Base-by-base conservation (phyloP, 768 basidiomycete genomes). In the Russula virescens region DNA sequence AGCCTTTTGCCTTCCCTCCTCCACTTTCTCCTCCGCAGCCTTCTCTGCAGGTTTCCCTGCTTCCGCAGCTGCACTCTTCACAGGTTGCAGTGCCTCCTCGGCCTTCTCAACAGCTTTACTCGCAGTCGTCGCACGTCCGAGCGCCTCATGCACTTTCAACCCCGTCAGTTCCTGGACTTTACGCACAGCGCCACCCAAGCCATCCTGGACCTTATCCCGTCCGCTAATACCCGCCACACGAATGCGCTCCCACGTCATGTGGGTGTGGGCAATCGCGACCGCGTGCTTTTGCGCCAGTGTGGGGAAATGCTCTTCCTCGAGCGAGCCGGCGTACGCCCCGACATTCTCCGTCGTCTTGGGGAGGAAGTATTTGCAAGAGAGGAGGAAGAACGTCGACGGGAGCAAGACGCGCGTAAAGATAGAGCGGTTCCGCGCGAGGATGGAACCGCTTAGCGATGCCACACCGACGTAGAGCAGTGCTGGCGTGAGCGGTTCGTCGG, bases 381-480 rank as follows among this genome's bases (percentile, higher is more conserved):
- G 71, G 60, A 88, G 58, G 67, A 94, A 75, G 72, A 94, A 82
- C 25, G 83, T 63, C 0, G 95, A 89, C 0, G 96, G 96, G 16
- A 94, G 80, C 49, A 88, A 64, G 55, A 88, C 68, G 21, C 96
- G 88, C 6, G 84, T 75, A 35, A 85, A 79, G 58, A 94, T 75
- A 56, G 77, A 71, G 65, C 94, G 86, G 67, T 88, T 89, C 47
- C 94, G 87, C 0, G 89, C 84, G 60, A 98, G 68, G 68, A 98
- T 87, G 60, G 94, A 94, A 1, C 90, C 92, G 4, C 90, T 88
- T 52, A 98, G 84, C 16, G 92, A 85, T 2, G 92, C 86, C 53
- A 98, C 82, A 53, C 93, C 91, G 50, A 91, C 88, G 77, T 96
- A 98, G 58, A 98, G 85, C 5, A 89, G 70, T n/a, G 90, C 92